Conservation (phyloP, 2,329 filamentous ascomycete species). For the Fonsecaea erecta region DNA sequence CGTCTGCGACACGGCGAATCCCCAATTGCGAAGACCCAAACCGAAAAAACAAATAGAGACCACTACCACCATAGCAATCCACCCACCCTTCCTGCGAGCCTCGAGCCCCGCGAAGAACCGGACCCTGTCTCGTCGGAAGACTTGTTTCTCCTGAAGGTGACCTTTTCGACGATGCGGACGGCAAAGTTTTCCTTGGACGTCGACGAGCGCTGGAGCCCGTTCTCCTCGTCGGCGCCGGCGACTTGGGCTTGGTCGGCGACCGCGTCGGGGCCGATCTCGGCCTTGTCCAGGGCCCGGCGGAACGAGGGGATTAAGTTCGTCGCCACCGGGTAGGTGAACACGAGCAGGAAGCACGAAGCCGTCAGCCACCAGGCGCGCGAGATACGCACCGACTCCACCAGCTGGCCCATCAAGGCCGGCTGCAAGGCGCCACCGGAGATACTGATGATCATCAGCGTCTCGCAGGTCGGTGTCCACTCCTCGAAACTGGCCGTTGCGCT, state of each 20-base stretch:
- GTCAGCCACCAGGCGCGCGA: constrained; percentile 33
- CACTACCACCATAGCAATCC: background rate
- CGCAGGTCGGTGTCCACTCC: constrained; percentile 35
- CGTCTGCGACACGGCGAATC: background rate
- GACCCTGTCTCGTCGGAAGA: constrained; percentile 7
- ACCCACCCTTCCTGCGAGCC: background rate
- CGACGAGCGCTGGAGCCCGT: background rate
- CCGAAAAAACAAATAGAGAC: background rate
- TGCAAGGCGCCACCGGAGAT: constrained; percentile 37
- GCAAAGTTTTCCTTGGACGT: constrained; percentile 8
- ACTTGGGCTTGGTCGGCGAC: background rate
- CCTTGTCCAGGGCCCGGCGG: constrained; percentile 28
- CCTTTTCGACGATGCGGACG: background rate
- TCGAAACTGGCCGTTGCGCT: constrained; percentile 31
- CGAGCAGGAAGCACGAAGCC: constrained; percentile 30
- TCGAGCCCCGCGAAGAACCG: background rate
- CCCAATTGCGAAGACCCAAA: background rate
- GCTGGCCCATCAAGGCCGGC: constrained; percentile 32
- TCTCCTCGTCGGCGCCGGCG: constrained; percentile 13
- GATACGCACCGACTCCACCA: constrained; percentile 33
- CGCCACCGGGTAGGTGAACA: constrained; percentile 32
- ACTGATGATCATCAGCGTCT: constrained; percentile 35
- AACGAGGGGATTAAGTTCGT: constrained; percentile 34
- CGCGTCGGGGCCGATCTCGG: constrained; percentile 19
- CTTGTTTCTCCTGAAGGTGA: constrained; percentile 3